These are phyloP conservation scores for Blastocystis sp. DNA, from an alignment of 352 stramenopile genomes.

Conservation along the genomic window DNA sequence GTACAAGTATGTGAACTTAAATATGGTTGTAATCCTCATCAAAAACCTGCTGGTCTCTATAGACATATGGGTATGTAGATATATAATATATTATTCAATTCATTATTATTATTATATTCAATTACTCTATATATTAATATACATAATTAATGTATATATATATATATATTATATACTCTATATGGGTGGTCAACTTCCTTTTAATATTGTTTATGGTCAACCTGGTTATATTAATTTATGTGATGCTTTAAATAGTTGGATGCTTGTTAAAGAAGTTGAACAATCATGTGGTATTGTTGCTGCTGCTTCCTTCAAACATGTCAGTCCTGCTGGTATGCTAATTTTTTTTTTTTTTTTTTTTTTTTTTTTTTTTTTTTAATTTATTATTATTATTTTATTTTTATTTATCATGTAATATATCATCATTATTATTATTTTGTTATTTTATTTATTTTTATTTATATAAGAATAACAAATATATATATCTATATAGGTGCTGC, in stretches of 20 bases:
- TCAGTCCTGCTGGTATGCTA: constrained; percentile 60
- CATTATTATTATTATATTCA: too few relatives aligned
- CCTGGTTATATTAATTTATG: constrained; percentile 98
- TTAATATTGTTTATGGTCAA: constrained; percentile 58
- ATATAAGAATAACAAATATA: too few relatives aligned
- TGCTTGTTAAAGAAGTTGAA: constrained; percentile 84
- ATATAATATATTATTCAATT: constrained; percentile 49
- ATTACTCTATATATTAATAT: constrained; percentile 62
- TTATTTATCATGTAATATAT: too few relatives aligned
- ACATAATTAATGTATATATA: constrained; percentile 47
- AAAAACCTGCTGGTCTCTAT: constrained; percentile 72
- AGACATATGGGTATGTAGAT: constrained; percentile 48
- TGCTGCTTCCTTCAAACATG: constrained; percentile 95
- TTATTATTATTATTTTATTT: neutral
- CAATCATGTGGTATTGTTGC: constrained; percentile 69
- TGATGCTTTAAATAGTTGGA: constrained; percentile 93
- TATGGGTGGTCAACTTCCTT: constrained; percentile 51
- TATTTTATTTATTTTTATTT: neutral
- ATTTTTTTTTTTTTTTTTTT: neutral
- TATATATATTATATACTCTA: constrained; percentile 51
- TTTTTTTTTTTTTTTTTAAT: neutral
- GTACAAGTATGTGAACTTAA: constrained; percentile 71
- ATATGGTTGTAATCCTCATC: constrained; percentile 95
- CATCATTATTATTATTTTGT: too few relatives aligned
- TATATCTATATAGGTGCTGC: constrained; percentile 58